Evolutionary conservation across 371 early-diverging fungal species (phyloP).

Genomic region (Mucor velutinosus): DNA sequence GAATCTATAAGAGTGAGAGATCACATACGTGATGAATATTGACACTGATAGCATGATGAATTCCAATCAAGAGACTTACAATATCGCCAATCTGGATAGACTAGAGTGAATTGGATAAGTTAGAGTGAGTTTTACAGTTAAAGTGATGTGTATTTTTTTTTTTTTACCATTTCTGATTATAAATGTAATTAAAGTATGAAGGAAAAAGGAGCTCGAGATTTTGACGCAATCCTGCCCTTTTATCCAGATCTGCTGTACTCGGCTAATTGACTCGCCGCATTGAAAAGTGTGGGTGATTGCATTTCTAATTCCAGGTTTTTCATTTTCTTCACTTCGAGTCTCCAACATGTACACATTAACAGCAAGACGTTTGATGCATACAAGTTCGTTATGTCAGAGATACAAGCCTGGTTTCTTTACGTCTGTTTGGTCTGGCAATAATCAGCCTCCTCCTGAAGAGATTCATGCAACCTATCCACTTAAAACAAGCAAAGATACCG

Average conservation of each 20-base stretch:
- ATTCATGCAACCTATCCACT: slow-evolving; percentile 12
- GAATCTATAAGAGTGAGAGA: slow-evolving; percentile 15
- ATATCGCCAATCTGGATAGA: slow-evolving; percentile 28
- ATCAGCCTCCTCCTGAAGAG: slow-evolving; percentile 7
- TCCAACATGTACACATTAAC: neutral
- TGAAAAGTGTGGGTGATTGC: neutral
- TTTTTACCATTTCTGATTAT: slow-evolving; percentile 14
- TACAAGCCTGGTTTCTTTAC: slow-evolving; percentile 26
- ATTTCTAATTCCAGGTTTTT: too few species aligned
- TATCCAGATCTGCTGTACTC: neutral
- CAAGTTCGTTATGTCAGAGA: neutral
- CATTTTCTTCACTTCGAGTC: too few species aligned
- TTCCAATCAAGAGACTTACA: slow-evolving; percentile 15
- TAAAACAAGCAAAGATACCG: slow-evolving; percentile 23
- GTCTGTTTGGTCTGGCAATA: slow-evolving; percentile 9
- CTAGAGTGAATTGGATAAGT: neutral
- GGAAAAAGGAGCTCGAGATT: neutral
- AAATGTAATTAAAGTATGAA: neutral
- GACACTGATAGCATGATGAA: neutral
- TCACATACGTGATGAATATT: neutral
- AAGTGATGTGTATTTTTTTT: neutral
- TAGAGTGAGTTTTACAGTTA: neutral
- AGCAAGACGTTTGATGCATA: neutral
- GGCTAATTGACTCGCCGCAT: neutral
- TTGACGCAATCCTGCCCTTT: neutral